These are phyloP conservation scores for Aspergillus bridgeri DNA, from an alignment of 495 filamentous ascomycete genomes.

Conservation along the genomic window DNA sequence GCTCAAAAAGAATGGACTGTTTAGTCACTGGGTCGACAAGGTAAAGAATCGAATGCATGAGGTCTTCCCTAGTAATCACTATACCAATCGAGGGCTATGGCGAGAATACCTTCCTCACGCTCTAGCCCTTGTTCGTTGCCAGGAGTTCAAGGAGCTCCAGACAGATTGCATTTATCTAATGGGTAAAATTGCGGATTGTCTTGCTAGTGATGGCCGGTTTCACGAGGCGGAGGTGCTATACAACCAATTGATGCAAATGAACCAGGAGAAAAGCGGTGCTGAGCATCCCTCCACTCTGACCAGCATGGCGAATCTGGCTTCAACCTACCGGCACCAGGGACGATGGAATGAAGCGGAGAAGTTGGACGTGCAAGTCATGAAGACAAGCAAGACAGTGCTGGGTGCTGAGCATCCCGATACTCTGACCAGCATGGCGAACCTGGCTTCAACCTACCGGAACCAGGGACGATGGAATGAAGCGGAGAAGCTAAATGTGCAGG, in stretches of 20 bases:
- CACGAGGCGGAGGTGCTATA: neutral
- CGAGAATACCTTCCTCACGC: slow-evolving; percentile 28
- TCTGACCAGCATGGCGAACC: slow-evolving; percentile 19
- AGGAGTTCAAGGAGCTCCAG: neutral
- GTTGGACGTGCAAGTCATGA: too few relatives aligned
- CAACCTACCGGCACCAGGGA: slow-evolving; percentile 13
- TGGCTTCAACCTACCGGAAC: slow-evolving; percentile 11
- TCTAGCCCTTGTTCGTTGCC: slow-evolving; percentile 2
- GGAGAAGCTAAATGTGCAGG: slow-evolving; percentile 22
- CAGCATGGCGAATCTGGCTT: slow-evolving; percentile 20
- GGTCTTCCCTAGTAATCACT: slow-evolving; percentile 20
- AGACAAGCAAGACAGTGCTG: slow-evolving; percentile 2
- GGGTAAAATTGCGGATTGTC: neutral
- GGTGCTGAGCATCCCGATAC: slow-evolving; percentile 17
- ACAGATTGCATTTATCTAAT: neutral
- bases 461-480: slow-evolving; percentile 27
- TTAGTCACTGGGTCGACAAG: slow-evolving; percentile 11
- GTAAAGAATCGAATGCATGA: slow-evolving; percentile 13
- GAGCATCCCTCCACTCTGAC: slow-evolving; percentile 17
- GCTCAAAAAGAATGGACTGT: slow-evolving; percentile 20
- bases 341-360: slow-evolving; percentile 28
- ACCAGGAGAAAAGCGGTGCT: too few relatives aligned
- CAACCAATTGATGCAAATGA: too few relatives aligned
- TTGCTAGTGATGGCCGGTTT: slow-evolving; percentile 9
- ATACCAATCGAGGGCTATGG: slow-evolving; percentile 24